Evolutionary conservation across 257 asterid genomes (phyloP).

Genomic region (Henckelia pumila): DNA sequence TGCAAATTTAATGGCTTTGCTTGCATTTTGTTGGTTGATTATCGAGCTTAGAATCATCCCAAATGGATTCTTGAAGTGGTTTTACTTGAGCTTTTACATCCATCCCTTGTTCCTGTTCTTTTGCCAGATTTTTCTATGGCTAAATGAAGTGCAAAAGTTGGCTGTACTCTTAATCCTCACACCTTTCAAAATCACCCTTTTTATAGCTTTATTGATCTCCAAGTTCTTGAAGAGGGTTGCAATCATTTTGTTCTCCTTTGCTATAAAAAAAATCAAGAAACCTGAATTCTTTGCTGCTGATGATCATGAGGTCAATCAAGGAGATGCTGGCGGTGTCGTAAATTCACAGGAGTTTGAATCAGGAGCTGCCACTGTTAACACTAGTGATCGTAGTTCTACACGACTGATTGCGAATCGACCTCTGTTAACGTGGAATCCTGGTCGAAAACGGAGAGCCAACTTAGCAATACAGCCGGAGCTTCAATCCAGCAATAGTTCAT

Average conservation of each 20-base stretch:
- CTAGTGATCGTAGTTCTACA: too few species aligned
- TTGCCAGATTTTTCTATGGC: constrained; percentile 46
- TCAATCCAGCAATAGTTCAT: constrained; percentile 10
- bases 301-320: not conserved
- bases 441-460: too few species aligned
- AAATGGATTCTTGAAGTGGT: constrained; percentile 46
- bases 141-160: constrained; percentile 23
- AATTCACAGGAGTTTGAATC: constrained; percentile 1
- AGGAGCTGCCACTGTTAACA: not conserved
- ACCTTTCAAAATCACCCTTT: constrained; percentile 20
- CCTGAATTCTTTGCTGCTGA: constrained; percentile 27
- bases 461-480: not conserved
- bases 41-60: constrained; percentile 46
- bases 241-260: constrained; percentile 14
- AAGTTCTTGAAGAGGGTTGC: constrained; percentile 5
- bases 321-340: not conserved
- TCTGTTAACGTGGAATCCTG: too few species aligned
- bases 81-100: constrained; percentile 46
- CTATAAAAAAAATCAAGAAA: not conserved
- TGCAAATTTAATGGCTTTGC: constrained; percentile 31
- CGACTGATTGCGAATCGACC: too few species aligned
- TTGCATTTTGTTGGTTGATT: constrained; percentile 54
- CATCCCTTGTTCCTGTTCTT: constrained; percentile 41
- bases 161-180: constrained; percentile 14
- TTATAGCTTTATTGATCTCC: constrained; percentile 10